Evolutionary conservation across 306 rosid genomes (phyloP).

Genomic region (Astragalus glycyphyllos): DNA sequence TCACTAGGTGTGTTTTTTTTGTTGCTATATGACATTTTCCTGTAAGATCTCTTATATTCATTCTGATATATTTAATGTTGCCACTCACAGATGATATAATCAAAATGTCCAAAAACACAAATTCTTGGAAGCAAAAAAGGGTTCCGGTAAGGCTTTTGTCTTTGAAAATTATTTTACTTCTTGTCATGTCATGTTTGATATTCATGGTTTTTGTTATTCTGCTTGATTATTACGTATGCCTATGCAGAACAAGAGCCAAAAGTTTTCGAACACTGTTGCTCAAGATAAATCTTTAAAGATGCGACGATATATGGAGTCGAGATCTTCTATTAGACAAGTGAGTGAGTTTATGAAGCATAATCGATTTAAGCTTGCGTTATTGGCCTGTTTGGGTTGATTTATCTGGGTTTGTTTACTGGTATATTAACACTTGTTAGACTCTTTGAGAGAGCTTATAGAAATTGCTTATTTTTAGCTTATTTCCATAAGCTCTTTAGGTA

Average conservation of each 20-base stretch:
- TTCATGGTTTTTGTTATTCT: not conserved
- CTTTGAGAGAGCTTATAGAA: too few relatives aligned
- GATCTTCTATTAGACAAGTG: slow-evolving; percentile 89
- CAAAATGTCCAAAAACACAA: slow-evolving; percentile 70
- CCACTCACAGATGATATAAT: slow-evolving; percentile 73
- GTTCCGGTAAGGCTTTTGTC: slow-evolving; percentile 53
- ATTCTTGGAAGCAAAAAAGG: slow-evolving; percentile 56
- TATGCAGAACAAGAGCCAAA: slow-evolving; percentile 70
- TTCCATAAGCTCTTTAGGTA: too few relatives aligned
- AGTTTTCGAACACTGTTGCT: slow-evolving; percentile 49
- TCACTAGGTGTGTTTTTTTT: slow-evolving; percentile 59
- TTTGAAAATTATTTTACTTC: not conserved
- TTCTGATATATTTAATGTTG: slow-evolving; percentile 10
- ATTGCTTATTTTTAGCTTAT: too few relatives aligned
- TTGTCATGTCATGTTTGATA: not conserved
- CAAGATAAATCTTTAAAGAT: slow-evolving; percentile 72
- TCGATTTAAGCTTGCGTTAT: not conserved
- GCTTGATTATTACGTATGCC: slow-evolving; percentile 4
- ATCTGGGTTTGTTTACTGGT: too few relatives aligned
- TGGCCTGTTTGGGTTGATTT: too few relatives aligned
- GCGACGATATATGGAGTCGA: slow-evolving; percentile 67
- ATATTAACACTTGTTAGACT: too few relatives aligned
- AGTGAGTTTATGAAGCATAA: not conserved
- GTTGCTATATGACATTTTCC: not conserved
- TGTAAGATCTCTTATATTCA: not conserved